Evolutionary conservation across 768 basidiomycete genomes (phyloP).

Genomic region (Lactarius tabidus): DNA sequence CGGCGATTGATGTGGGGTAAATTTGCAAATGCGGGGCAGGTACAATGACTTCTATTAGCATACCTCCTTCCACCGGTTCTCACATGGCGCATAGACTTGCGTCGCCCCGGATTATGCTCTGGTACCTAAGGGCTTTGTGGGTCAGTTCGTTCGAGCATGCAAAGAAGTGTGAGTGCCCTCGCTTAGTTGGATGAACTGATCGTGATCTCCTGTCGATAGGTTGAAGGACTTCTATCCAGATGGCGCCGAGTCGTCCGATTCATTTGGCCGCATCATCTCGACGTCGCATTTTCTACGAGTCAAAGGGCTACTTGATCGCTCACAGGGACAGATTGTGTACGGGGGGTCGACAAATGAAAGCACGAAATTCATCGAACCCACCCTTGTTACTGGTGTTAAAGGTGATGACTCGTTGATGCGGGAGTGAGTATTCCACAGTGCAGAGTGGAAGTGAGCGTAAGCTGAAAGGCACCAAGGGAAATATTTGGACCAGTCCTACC

Average conservation of each 20-base stretch:
- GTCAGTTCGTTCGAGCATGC: conserved; percentile 39
- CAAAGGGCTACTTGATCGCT: conserved; percentile 57
- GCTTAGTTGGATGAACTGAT: not conserved
- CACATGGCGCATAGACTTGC: conserved; percentile 49
- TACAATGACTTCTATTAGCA: conserved; percentile 16
- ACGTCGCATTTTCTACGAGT: conserved; percentile 54
- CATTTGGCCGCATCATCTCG: conserved; percentile 51
- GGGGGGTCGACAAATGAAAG: conserved; percentile 60
- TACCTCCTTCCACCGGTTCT: not conserved
- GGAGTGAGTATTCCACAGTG: conserved; percentile 46
- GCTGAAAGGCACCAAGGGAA: conserved; percentile 45
- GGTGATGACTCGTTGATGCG: conserved; percentile 69
- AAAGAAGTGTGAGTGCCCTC: conserved; percentile 38
- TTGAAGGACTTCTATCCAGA: conserved; percentile 54
- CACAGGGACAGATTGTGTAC: conserved; percentile 58
- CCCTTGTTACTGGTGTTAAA: conserved; percentile 60
- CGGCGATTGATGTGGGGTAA: conserved; percentile 84
- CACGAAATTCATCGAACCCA: conserved; percentile 66
- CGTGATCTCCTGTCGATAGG: conserved; percentile 31
- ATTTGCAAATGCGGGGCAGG: conserved; percentile 60
- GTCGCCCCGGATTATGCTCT: conserved; percentile 56
- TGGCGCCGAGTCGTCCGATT: conserved; percentile 40
- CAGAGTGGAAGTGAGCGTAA: not conserved
- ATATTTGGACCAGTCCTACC: conserved; percentile 82
- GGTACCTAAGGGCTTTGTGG: conserved; percentile 41